Evolutionary conservation across 73 alveolate species (phyloP), one percentile per base, ranked within the genome.

Genomic region (Symbiodinium natans): DNA sequence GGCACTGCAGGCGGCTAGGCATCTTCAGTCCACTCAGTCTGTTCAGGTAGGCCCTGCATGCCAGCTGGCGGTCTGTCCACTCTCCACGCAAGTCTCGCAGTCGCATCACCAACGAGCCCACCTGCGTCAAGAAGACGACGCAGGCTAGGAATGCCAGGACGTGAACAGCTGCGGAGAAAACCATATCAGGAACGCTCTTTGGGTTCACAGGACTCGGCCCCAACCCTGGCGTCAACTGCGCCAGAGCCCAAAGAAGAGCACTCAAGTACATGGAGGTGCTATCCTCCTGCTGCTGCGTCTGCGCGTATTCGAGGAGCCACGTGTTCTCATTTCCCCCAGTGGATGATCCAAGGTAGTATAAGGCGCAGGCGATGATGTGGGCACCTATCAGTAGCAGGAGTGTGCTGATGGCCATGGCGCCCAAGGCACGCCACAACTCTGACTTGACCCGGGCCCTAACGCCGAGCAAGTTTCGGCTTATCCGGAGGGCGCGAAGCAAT

Each of bases 121-220:
- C 84, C 73, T 86, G 94, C n/a, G 31, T 27, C 59, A 86, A 56
- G 34, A 86, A 84, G 84, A 54, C 33, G 29, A 86, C 54, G 94
- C 94, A 86, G n/a, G 77, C 94, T n/a, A 48, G 84, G 17, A 86
- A 48, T 10, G 94, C 94, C 68, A 86, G 94, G 71, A 88, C 95
- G 36, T 88, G 95, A 10, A 88, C 95, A 33, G 74, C 85, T 25
- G 38, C 63, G 63, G 83, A 27, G 86, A 88, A 68, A 48, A 88
- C 85, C 84, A 63, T 39, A 43, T 88, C 95, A 38, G 41, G 95
- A 29, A 88, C 43, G 95, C 95, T 88, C 95, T 82, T 88, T 40
- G 95, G 95, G 33, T 88, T 88, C 86, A 68, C 95, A 9, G 95
- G 95, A 63, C 86, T 88, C 11, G 95, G 95, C 74, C 95, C 95